Evolutionary conservation across 495 filamentous ascomycete species (phyloP), one percentile per base, ranked within the genome.

Genomic region (Chaetomium tenue): DNA sequence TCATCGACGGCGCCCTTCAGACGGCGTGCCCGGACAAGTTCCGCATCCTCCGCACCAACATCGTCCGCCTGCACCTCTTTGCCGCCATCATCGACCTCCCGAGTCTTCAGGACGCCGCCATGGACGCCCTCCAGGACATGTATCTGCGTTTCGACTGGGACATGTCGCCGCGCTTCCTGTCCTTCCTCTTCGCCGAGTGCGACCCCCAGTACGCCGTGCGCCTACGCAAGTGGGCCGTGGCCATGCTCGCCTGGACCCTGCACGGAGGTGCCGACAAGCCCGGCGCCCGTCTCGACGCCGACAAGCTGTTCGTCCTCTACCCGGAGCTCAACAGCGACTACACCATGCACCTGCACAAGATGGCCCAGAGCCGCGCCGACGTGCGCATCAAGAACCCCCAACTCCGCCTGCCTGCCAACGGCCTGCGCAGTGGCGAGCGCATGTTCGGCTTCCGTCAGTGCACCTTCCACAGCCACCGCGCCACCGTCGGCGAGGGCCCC

Each of bases 71-170:
- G 30, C 80, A 82, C 58, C 63, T 82, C 55, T 82, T 82, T 66
- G 80, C 80, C 30, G 76, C 77, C 6, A 62, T 77, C 25, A 73
- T 77, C 67, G 71, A 72, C 37, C 67, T 81, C 0, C 71, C 76
- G 18, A 70, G 68, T 0, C 68, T 81, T 28, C 80, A 82, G 58
- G 79, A 82, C 64, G 68, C 71, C 16, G 76, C 80, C 42, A 79
- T 81, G 74, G 79, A 82, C 60, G 77, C 77, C 20, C 69, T 82
- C 8, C 80, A 82, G 58, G 80, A 82, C 61, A 68, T 81, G 25
- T 81, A 81, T 56, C 74, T 82, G 39, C 77, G 75, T n/a, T 74
- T 75, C 61, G 79, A 81, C 67, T 80, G 79, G 75, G 78, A 79
- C 61, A 78, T 81, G 60, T 77, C 74, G 7, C 77, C 77, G 8